These are phyloP conservation scores for Colletotrichum sp. DNA, from an alignment of 2,329 filamentous ascomycete genomes.

Conservation along the genomic window DNA sequence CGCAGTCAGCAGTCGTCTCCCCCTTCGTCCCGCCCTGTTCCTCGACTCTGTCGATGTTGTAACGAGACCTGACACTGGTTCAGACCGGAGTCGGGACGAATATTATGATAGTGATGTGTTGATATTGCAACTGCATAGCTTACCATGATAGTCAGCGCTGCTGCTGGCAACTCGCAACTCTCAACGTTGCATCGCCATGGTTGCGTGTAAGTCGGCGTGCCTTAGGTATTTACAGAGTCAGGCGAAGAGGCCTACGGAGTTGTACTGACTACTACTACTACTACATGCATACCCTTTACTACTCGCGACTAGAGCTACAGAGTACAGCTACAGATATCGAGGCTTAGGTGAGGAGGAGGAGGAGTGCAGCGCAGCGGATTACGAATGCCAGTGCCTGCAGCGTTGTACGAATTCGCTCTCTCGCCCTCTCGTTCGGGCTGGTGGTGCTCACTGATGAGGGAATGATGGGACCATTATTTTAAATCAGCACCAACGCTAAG, in stretches of 20 bases:
- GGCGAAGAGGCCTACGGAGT: background rate
- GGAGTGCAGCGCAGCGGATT: background rate
- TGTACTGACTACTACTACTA: background rate
- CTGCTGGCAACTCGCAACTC: slow-evolving; percentile 3
- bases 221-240: background rate
- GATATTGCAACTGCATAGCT: background rate
- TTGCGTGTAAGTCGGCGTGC: background rate
- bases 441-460: slow-evolving; percentile 4
- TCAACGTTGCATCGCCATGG: background rate
- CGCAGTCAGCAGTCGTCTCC: background rate
- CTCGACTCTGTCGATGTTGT: background rate
- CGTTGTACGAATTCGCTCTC: background rate
- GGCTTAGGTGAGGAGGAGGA: background rate
- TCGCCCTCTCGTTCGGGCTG: background rate
- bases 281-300: background rate
- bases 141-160: background rate
- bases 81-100: background rate
- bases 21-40: background rate
- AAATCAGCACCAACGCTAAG: slow-evolving; percentile 17
- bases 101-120: background rate
- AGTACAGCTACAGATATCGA: background rate
- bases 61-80: background rate
- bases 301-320: background rate
- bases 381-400: background rate
- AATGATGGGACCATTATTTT: slow-evolving; percentile 20